Evolutionary conservation across 371 early-diverging fungal genomes (phyloP).

Genomic region (Thermomucor indicae-seudaticae): DNA sequence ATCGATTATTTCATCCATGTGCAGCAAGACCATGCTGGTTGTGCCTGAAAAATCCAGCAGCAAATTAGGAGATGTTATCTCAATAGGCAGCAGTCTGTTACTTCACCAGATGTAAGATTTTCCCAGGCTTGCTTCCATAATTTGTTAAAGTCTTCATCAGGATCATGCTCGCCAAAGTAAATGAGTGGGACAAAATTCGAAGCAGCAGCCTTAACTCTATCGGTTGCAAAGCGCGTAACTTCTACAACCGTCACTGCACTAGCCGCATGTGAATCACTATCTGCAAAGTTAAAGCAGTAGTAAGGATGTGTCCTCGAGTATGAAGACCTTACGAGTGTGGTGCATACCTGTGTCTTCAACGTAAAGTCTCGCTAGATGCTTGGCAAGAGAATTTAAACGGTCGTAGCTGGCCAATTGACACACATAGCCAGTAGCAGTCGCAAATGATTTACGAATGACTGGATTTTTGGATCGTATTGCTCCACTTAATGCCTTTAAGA

Average conservation of each 20-base stretch:
- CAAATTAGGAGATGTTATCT: too few species aligned
- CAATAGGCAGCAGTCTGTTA: background rate
- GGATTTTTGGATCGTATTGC: conserved; percentile 75
- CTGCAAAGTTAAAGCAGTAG: conserved; percentile 24
- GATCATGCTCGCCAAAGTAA: conserved; percentile 73
- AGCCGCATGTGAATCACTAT: conserved; percentile 72
- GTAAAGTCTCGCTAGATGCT: conserved; percentile 68
- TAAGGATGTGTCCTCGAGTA: background rate
- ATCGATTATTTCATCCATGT: conserved; percentile 57
- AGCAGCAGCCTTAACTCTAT: conserved; percentile 56
- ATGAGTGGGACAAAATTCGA: conserved; percentile 71
- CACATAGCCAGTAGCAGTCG: conserved; percentile 81
- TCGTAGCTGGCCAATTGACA: conserved; percentile 58
- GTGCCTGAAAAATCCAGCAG: conserved; percentile 32
- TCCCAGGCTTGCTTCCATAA: conserved; percentile 85
- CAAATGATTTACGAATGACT: conserved; percentile 80
- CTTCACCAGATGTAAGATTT: conserved; percentile 67
- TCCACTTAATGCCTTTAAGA: conserved; percentile 74
- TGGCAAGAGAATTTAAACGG: conserved; percentile 60
- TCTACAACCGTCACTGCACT: conserved; percentile 73
- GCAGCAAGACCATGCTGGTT: conserved; percentile 54
- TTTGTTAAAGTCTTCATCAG: conserved; percentile 47
- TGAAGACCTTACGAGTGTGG: background rate
- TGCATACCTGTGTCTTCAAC: conserved; percentile 59
- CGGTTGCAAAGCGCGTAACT: conserved; percentile 72